A percentile compares a stretch with the other conserved stretches of the same genome.
Conservation (phyloP, 1,284 basidiomycete species). For the Sporisorium graminicola region DNA sequence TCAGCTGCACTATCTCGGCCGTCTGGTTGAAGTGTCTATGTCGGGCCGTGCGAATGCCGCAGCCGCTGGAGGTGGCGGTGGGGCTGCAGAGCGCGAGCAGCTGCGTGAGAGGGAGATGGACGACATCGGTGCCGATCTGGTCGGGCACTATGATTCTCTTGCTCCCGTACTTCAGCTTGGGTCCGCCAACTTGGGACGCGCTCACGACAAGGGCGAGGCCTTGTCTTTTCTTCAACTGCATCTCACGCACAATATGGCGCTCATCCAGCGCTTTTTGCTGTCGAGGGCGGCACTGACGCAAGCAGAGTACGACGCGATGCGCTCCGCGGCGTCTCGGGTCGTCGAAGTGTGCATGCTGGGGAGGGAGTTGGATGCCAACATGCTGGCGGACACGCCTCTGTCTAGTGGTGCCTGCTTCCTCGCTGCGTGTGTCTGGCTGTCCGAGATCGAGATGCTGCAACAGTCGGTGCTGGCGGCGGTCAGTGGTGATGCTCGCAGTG, state of each 20-base stretch:
- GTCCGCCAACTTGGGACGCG: constrained; percentile 22
- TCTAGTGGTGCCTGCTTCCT: constrained; percentile 32
- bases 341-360: constrained; percentile 39
- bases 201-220: constrained; percentile 27
- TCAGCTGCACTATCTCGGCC: constrained; percentile 41
- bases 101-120: constrained; percentile 24
- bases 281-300: constrained; percentile 17
- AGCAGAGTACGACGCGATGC: constrained; percentile 34
- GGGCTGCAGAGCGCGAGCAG: constrained; percentile 7
- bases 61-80: neutral
- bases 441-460: constrained; percentile 34
- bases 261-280: constrained; percentile 33
- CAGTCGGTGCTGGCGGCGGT: constrained; percentile 9
- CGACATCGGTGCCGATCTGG: constrained; percentile 28
- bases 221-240: constrained; percentile 44
- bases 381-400: constrained; percentile 38
- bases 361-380: constrained; percentile 18
- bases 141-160: constrained; percentile 39
- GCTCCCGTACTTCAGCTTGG: constrained; percentile 31
- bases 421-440: constrained; percentile 22
- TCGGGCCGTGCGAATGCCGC: neutral
- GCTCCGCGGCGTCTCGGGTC: constrained; percentile 25
- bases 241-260: constrained; percentile 39
- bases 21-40: constrained; percentile 22
- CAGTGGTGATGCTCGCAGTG: neutral